phyloP scores from a whole-genome alignment of 352 stramenopile genomes.

The Blastocystis sp. region DNA sequence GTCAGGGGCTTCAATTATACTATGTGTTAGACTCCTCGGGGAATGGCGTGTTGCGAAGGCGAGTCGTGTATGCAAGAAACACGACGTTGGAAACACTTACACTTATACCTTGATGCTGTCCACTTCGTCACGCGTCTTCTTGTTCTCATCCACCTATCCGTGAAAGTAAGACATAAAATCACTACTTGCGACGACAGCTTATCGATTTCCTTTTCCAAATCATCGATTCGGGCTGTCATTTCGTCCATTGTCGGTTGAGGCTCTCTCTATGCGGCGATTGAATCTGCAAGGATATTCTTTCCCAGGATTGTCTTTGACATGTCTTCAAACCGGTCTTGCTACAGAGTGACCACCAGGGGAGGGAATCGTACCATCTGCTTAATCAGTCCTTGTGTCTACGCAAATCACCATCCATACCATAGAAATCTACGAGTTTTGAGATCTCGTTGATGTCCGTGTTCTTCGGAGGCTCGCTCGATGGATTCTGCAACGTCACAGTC shows the following conservation, averaged over 20 bases:
- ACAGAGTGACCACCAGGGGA: not conserved
- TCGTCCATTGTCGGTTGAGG: conserved; percentile 33
- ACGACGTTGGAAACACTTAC: not conserved
- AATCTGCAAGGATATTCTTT: conserved; percentile 72
- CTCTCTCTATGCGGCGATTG: too few relatives aligned
- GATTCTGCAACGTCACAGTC: not conserved
- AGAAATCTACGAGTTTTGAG: not conserved
- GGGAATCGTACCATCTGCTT: not conserved
- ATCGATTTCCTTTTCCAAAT: conserved; percentile 57
- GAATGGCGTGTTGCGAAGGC: conserved; percentile 10
- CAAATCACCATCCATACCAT: not conserved
- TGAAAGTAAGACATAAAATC: not conserved
- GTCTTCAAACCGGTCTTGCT: conserved; percentile 11
- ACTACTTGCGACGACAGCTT: conserved; percentile 8
- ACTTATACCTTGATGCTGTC: conserved; percentile 4
- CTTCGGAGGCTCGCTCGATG: not conserved
- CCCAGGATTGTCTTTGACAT: conserved; percentile 59
- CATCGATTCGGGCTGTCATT: conserved; percentile 47
- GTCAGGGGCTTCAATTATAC: not conserved
- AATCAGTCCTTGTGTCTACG: not conserved
- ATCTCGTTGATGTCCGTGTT: not conserved
- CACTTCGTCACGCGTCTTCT: not conserved
- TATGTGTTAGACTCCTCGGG: not conserved
- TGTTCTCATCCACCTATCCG: conserved; percentile 11
- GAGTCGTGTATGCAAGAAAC: conserved; percentile 57